Evolutionary conservation across 108 stramenopile genomes (phyloP), one percentile per base, ranked within the genome.

Genomic region (Nannochloropsis salina): DNA sequence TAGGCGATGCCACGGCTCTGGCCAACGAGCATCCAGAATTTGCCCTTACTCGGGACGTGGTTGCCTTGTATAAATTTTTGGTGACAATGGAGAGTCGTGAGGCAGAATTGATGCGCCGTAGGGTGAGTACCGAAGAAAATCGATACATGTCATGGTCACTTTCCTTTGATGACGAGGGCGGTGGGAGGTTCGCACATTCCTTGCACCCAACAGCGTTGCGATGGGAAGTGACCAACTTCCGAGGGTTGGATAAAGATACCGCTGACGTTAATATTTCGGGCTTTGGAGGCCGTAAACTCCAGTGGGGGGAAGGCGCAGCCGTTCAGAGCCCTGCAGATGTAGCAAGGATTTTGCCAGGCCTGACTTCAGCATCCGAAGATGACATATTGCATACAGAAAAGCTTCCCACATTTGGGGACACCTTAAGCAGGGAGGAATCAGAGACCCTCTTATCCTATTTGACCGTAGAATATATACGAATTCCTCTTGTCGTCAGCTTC

Each of bases 381-480:
- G 97, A 98, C 91, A 93, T 98, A 44, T 93, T 98, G 12, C 96
- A 98, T 89, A 90, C 97, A 11, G 43, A 82, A 18, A 94, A 96
- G 79, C 89, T 98, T 42, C 97, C 97, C 10, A 95, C 95, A 10
- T 98, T 98, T 89, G 97, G 96, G 20, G 86, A 93, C 84, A 93
- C 95, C 20, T 89, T 98, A 80, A 91, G 93, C 6, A 95, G 96
- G 11, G 92, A 94, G 41, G 97, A 98, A 86, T 92, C 94, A 3
- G 97, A 98, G 88, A 90, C 94, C 2, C 95, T 98, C 87, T 90
- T 97, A n/a, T 94, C 94, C 82, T 98, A 97, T 87, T 91, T 98
- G 51, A 98, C 97, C 11, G 97, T 93, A 1, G 96, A 96, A 10
- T 98, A 98, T 89, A 94, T 98, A 45, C 93, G 97, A 18, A 98